These are phyloP conservation scores for Chaetomium strumarium DNA, from an alignment of 2,329 filamentous ascomycete genomes.

Conservation along the genomic window DNA sequence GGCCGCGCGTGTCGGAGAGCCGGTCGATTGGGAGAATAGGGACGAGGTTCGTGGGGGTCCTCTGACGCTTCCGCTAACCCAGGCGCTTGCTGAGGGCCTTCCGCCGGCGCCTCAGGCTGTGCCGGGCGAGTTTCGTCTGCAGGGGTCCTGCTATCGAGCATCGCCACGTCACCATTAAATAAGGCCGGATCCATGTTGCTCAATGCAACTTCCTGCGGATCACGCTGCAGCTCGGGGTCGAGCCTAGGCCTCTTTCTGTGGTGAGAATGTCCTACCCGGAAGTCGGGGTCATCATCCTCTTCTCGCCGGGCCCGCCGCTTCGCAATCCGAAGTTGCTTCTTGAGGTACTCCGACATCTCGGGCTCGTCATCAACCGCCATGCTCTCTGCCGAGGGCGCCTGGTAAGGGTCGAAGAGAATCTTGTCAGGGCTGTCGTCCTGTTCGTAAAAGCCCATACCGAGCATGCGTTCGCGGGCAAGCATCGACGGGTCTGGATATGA, in stretches of 20 bases:
- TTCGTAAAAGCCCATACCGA: constrained; percentile 57
- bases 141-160: constrained; percentile 19
- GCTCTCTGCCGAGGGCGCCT: constrained; percentile 43
- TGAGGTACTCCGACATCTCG: constrained; percentile 49
- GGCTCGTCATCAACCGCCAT: constrained; percentile 36
- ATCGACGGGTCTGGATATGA: constrained; percentile 46
- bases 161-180: constrained; percentile 25
- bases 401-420: constrained; percentile 55
- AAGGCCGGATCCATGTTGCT: constrained; percentile 51
- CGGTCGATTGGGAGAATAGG: constrained; percentile 42
- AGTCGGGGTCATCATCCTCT: constrained; percentile 51
- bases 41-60: constrained; percentile 16
- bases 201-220: constrained; percentile 31
- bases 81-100: constrained; percentile 3
- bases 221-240: constrained; percentile 30
- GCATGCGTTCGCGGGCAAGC: constrained; percentile 42
- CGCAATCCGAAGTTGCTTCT: constrained; percentile 47
- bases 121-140: constrained; percentile 12
- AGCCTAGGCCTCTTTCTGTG: constrained; percentile 38
- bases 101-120: constrained; percentile 1
- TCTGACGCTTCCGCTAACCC: constrained; percentile 2
- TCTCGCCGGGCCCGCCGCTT: constrained; percentile 49
- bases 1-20: constrained; percentile 48
- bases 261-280: constrained; percentile 38
- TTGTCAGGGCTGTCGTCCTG: constrained; percentile 52